A percentile compares a stretch with the other conserved stretches of the same genome.
Conservation (phyloP, 345 rosid genomes). For the Gossypium ekmanianum region DNA sequence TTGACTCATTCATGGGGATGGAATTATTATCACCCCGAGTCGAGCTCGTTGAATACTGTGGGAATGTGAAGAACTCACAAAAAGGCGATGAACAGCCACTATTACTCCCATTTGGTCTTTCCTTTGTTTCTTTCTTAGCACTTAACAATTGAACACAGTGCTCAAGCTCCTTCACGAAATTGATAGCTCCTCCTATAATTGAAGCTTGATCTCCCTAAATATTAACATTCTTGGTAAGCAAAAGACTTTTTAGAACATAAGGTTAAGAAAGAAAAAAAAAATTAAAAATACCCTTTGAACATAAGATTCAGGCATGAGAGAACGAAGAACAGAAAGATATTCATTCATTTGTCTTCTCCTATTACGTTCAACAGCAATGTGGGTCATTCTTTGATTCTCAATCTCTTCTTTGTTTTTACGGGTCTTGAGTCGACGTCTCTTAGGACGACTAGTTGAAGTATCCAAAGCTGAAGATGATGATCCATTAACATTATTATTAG, state of each 20-base stretch:
- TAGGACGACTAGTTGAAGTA: slow-evolving; percentile 30
- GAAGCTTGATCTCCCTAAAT: slow-evolving; percentile 56
- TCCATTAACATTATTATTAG: not conserved
- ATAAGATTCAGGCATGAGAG: slow-evolving; percentile 84
- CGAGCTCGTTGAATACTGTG: slow-evolving; percentile 49
- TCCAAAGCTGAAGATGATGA: slow-evolving; percentile 18
- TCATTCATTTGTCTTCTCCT: slow-evolving; percentile 92
- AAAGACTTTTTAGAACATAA: no score
- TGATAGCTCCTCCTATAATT: slow-evolving; percentile 58
- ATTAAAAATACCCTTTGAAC: slow-evolving; percentile 61
- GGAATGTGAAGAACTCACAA: slow-evolving; percentile 60
- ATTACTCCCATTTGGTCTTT: slow-evolving; percentile 20
- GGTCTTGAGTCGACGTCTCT: slow-evolving; percentile 58
- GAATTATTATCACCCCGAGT: slow-evolving; percentile 17
- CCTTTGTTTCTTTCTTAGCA: slow-evolving; percentile 28
- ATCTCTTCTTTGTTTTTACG: slow-evolving; percentile 78
- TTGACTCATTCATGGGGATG: slow-evolving; percentile 21
- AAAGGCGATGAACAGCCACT: slow-evolving; percentile 32
- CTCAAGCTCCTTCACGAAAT: slow-evolving; percentile 50
- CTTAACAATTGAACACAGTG: slow-evolving; percentile 39
- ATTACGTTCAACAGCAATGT: slow-evolving; percentile 98
- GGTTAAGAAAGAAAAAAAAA: not conserved
- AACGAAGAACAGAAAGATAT: slow-evolving; percentile 67
- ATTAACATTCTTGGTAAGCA: not conserved
- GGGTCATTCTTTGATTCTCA: slow-evolving; percentile 88